Evolutionary conservation across 768 basidiomycete species (phyloP).

Genomic region (Infundibulicybe gibba): DNA sequence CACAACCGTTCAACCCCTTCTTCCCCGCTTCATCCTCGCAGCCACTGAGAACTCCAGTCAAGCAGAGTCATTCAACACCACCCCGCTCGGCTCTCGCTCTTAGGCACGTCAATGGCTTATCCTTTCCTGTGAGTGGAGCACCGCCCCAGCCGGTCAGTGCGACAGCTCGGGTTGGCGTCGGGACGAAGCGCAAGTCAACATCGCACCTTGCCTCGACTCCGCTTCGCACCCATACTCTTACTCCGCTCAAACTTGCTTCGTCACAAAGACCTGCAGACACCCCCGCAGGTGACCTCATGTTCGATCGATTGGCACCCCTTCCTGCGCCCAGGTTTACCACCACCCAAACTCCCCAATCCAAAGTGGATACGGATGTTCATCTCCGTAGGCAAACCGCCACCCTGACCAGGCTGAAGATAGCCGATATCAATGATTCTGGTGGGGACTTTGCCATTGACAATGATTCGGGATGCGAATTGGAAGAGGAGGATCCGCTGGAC

Average conservation of each 20-base stretch:
- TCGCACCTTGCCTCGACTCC: slow-evolving; percentile 48
- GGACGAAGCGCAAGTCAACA: slow-evolving; percentile 67
- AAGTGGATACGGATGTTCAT: slow-evolving; percentile 50
- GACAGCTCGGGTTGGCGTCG: slow-evolving; percentile 34
- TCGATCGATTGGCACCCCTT: slow-evolving; percentile 55
- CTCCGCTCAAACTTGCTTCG: slow-evolving; percentile 45
- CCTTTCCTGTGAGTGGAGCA: slow-evolving; percentile 4
- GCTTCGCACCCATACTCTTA: slow-evolving; percentile 44
- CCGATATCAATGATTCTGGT: slow-evolving; percentile 46
- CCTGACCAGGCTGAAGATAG: slow-evolving; percentile 56
- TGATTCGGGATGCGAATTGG: slow-evolving; percentile 52
- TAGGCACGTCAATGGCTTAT: slow-evolving; percentile 26
- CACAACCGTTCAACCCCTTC: slow-evolving; percentile 35
- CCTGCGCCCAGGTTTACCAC: slow-evolving; percentile 45
- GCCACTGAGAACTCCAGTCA: slow-evolving; percentile 61
- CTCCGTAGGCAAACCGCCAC: slow-evolving; percentile 57
- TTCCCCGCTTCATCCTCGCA: slow-evolving; percentile 40
- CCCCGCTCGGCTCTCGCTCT: slow-evolving; percentile 39
- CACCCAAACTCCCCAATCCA: slow-evolving; percentile 44
- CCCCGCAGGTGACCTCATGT: slow-evolving; percentile 32
- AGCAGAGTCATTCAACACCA: slow-evolving; percentile 36
- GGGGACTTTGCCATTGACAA: slow-evolving; percentile 39
- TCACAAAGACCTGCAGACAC: slow-evolving; percentile 24
- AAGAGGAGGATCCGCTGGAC: slow-evolving; percentile 33
- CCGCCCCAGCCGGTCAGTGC: slow-evolving; percentile 16